phyloP scores from a whole-genome alignment of 768 basidiomycete genomes.

The Amanita rubescens region DNA sequence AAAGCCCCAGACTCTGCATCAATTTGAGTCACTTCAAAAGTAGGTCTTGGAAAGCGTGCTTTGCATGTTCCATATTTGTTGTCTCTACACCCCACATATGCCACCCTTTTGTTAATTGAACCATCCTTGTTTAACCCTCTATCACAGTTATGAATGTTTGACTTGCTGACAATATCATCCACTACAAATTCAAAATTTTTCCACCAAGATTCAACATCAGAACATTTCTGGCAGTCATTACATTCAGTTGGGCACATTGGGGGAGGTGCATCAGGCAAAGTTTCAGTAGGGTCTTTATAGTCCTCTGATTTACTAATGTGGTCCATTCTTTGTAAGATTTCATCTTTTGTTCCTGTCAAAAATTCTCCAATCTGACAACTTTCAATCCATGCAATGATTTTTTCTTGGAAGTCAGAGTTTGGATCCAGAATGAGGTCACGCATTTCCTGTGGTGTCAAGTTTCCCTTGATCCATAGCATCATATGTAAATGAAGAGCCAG shows the following conservation, averaged over 20 bases:
- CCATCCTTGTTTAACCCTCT: no score
- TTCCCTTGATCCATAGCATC: no score
- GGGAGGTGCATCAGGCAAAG: neutral
- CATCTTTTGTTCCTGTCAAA: conserved; percentile 7
- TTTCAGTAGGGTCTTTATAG: neutral
- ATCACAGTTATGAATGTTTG: no score
- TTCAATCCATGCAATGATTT: conserved; percentile 15
- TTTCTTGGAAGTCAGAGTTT: conserved; percentile 16
- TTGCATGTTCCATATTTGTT: conserved; percentile 16
- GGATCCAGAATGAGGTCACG: conserved; percentile 18
- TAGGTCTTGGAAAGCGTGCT: no score
- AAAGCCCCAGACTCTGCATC: conserved; percentile 17
- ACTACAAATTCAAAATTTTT: no score
- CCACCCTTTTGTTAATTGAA: no score
- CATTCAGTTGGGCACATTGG: neutral
- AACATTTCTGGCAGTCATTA: neutral
- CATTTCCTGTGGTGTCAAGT: no score
- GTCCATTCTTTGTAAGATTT: neutral
- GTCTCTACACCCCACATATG: conserved; percentile 7
- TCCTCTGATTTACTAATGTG: neutral
- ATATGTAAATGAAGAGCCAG: no score
- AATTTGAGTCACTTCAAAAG: no score
- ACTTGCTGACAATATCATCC: no score
- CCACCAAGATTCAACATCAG: no score
- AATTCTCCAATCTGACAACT: no score